These are phyloP conservation scores for Leishmania braziliensis DNA, from an alignment of 208 protist species.

Conservation along the genomic window DNA sequence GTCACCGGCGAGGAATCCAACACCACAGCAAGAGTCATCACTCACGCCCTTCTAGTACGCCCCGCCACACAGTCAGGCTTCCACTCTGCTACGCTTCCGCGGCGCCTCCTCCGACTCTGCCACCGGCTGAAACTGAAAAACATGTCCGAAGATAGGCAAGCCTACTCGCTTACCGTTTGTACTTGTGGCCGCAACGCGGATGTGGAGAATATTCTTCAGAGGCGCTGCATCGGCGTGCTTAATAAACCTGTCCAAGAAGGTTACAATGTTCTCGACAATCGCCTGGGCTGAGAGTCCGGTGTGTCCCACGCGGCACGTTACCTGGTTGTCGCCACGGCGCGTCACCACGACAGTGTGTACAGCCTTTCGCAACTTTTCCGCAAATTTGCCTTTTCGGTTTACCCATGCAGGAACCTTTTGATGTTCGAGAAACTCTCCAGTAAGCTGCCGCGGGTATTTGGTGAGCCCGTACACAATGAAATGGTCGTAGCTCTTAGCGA, in stretches of 20 bases:
- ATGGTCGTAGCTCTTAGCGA: constrained; percentile 88
- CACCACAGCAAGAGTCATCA: background rate
- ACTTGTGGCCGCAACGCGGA: constrained; percentile 79
- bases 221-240: constrained; percentile 56
- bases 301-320: constrained; percentile 83
- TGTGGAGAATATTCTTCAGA: constrained; percentile 69
- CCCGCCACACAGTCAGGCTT: constrained; percentile 3
- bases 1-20: background rate
- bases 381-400: constrained; percentile 50
- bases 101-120: constrained; percentile 7
- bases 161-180: constrained; percentile 60
- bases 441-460: constrained; percentile 79
- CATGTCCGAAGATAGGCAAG: constrained; percentile 75
- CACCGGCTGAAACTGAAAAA: constrained; percentile 44
- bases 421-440: constrained; percentile 88
- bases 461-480: constrained; percentile 79
- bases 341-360: constrained; percentile 70
- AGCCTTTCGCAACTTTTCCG: constrained; percentile 43
- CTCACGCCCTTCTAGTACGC: background rate
- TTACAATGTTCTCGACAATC: constrained; percentile 73
- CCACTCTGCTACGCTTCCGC: constrained; percentile 27
- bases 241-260: constrained; percentile 68
- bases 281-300: constrained; percentile 58
- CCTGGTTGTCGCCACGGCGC: constrained; percentile 76
- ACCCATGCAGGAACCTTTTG: constrained; percentile 81